Evolutionary conservation across 345 rosid genomes (phyloP), one percentile per base, ranked within the genome.

Genomic region (Populus tremula): DNA sequence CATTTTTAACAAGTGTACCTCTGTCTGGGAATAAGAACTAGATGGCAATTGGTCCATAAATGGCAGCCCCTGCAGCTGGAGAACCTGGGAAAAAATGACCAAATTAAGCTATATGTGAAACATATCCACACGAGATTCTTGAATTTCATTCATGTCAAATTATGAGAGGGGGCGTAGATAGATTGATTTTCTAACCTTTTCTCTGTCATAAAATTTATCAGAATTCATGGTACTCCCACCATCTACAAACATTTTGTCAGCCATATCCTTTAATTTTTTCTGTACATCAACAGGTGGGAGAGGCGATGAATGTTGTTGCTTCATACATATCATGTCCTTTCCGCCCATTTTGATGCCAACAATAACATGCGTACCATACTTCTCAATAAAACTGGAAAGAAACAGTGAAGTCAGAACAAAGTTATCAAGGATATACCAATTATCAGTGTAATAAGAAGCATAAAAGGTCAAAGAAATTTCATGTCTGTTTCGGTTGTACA

Each of bases 291-390:
- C 79, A 36, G 82, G 73, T 36, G 71, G 77, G 21, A 82, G 67
- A 71, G 69, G 61, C 0, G 85, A 82, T 20, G 76, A 66, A 29
- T 75, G 74, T 73, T 82, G 79, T 65, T 82, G 85, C 71, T 82
- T 82, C 66, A 67, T 72, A 75, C 75, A 82, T 70, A 82, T 35
- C 29, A 71, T 61, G 20, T 82, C 85, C 43, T 75, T 82, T 67
- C 85, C 85, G 1, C 85, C 85, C 82, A 82, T 82, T 75, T 82
- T 82, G 65, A 82, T 81, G 20, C 85, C 85, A 31, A 75, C 79
- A 39, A 82, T 64, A 33, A 70, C 70, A 13, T 82, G 85, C 4
- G 85, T 82, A 8, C 85, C 85, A 75, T 82, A 82, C 53, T 78
- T 82, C 54, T 82, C 85, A n/a, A 82, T 78, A 47, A 82, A 82